Evolutionary conservation across 495 filamentous ascomycete genomes (phyloP), one percentile per base, ranked within the genome.

Genomic region (Penicillium daleae): DNA sequence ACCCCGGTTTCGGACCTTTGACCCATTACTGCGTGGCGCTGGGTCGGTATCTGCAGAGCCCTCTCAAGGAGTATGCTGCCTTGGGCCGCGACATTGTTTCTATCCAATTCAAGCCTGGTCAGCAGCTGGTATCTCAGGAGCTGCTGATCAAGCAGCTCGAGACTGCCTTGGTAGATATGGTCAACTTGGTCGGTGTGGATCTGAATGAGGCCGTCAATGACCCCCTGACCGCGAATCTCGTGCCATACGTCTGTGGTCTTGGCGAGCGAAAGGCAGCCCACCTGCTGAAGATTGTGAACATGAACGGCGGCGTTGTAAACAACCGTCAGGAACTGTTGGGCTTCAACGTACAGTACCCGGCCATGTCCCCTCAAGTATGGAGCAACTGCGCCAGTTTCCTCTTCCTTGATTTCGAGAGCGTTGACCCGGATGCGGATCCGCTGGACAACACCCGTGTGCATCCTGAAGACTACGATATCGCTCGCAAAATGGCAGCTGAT

Each of bases 401-500:
- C 10, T 93, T 85, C 68, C 90, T 99, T 61, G 88, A 92, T 42
- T 97, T 90, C 66, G 93, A 96, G 68, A 83, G 85, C 44, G 85
- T 87, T 7, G 92, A 92, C 37, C 82, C 87, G 1, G 85, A 90
- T 63, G 72, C 92, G 0, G 96, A 99, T 70, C 96, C 95, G 31
- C 83, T 99, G 6, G 95, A 99, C 74, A 97, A 96, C 71, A 98
- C 95, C 29, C 87, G 95, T 74, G 91, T 98, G 17, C 95, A 99
- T 70, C 95, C 95, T 7, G 95, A 98, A 82, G 95, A 98, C 72
- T 99, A 99, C 73, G 95, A 99, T 55, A 84, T 99, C 46, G 95
- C 92, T 21, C 89, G 93, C 56, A 99, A 99, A 75, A 97, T 98
- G 89, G 96, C 95, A 24, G 95, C 96, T 15, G 95, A 99, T 82